These are phyloP conservation scores for Corylus americana DNA, from an alignment of 306 rosid species.

Conservation along the genomic window DNA sequence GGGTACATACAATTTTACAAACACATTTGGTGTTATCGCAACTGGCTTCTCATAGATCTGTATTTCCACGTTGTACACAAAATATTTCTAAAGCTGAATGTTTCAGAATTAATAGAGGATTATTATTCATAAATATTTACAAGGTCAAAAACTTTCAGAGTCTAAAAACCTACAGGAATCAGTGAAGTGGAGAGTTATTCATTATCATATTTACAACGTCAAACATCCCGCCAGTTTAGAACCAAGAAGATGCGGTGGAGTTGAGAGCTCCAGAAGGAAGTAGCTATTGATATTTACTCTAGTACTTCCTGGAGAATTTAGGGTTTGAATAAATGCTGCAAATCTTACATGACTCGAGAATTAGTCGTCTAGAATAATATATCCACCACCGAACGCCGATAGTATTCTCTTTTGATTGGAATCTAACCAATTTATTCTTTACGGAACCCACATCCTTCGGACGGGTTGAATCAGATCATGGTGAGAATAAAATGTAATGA, in stretches of 20 bases:
- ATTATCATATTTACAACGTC: slow-evolving; percentile 2
- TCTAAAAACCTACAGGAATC: neutral
- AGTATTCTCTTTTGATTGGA: slow-evolving; percentile 24
- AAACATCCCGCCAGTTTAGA: neutral
- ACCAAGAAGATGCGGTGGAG: neutral
- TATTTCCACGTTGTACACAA: no score
- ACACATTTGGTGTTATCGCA: no score
- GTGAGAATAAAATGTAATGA: slow-evolving; percentile 15
- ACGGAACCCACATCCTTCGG: slow-evolving; percentile 64
- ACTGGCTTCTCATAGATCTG: no score
- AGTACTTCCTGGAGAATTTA: neutral
- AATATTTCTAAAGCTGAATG: neutral
- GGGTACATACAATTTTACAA: no score
- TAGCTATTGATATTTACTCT: neutral
- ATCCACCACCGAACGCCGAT: slow-evolving; percentile 30
- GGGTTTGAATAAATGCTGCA: neutral
- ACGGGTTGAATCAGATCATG: slow-evolving; percentile 31
- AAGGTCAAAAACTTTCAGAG: neutral
- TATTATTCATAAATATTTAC: neutral
- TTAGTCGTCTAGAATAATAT: slow-evolving; percentile 21
- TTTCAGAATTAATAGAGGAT: neutral
- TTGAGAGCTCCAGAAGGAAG: neutral
- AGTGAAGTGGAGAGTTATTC: neutral
- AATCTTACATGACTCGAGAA: slow-evolving; percentile 3
- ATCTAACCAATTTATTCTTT: slow-evolving; percentile 53